Base-by-base conservation (phyloP, 768 basidiomycete genomes). In the Termitomyces sp. region DNA sequence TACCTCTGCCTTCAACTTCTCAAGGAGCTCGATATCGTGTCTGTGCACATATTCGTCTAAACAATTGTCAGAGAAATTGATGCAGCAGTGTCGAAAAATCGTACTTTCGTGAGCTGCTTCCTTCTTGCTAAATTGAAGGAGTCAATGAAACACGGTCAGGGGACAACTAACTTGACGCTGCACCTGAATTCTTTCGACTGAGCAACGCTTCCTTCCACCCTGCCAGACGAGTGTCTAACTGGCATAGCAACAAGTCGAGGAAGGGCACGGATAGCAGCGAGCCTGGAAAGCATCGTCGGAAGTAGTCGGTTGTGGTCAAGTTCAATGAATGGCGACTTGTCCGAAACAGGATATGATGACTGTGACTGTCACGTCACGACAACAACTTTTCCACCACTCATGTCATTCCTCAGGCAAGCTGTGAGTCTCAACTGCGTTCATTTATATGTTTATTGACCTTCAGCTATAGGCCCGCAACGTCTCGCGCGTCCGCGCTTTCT, bases 401-500 rank as follows among this genome's bases (percentile, higher is more conserved):
- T 89, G 86, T 86, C 84, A 62, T 73, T 88, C 75, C 75, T 88
- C 73, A 79, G 83, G 70, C 83, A 85, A 73, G 79, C 81, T 66
- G 83, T 84, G 69, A 61, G 78, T 76, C 50, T 57, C 39, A 16
- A 18, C n/a, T 29, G 15, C 15, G 20, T 31, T 1, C 9, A 6
- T 41, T 36, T 26, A n/a, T 50, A 36, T 39, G 1, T 24, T 31
- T 47, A 50, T 51, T 57, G 34, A 58, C 49, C 45, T 22, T 46
- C 51, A 24, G 39, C 10, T 46, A 7, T 65, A 88, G 85, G 80
- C 79, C 61, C 81, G 82, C 60, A 70, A 80, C 58, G 77, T 73
- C 52, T 77, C 79, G 65, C 78, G 78, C 60, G 67, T 70, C 50
- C 83, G 86, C 61, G 61, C 79, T 9, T 86, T 90, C 68, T 80